Conservation (phyloP, 2,329 filamentous ascomycete genomes). For the Scedosporium dehoogii region DNA sequence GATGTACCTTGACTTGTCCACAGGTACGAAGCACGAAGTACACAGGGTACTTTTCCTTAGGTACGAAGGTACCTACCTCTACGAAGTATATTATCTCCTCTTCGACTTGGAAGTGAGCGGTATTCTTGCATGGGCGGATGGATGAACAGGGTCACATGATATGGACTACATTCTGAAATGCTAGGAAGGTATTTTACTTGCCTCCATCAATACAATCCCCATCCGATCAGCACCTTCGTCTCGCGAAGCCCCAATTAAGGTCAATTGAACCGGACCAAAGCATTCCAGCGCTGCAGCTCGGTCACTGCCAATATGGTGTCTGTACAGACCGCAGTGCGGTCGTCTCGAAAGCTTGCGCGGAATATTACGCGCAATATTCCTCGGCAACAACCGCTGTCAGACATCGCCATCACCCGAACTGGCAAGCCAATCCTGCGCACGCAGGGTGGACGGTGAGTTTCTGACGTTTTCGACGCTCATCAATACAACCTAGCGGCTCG, state of each 20-base stretch:
- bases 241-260: background rate
- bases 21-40: too few relatives aligned
- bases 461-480: background rate
- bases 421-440: conserved; percentile 89
- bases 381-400: conserved; percentile 53
- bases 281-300: background rate
- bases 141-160: too few relatives aligned
- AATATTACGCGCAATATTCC: conserved; percentile 35
- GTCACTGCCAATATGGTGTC: conserved; percentile 37
- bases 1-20: too few relatives aligned
- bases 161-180: too few relatives aligned
- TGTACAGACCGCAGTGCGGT: conserved; percentile 46
- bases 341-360: conserved; percentile 35
- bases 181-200: background rate
- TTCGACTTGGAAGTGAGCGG: too few relatives aligned
- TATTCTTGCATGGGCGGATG: too few relatives aligned
- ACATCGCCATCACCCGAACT: conserved; percentile 88
- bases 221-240: background rate
- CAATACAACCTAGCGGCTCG: background rate
- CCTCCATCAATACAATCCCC: background rate
- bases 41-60: too few relatives aligned
- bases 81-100: too few relatives aligned
- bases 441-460: conserved; percentile 74
- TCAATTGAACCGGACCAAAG: conserved; percentile 11
- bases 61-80: too few relatives aligned